phyloP scores from a whole-genome alignment of 345 rosid species.

The Brassica carinata region DNA sequence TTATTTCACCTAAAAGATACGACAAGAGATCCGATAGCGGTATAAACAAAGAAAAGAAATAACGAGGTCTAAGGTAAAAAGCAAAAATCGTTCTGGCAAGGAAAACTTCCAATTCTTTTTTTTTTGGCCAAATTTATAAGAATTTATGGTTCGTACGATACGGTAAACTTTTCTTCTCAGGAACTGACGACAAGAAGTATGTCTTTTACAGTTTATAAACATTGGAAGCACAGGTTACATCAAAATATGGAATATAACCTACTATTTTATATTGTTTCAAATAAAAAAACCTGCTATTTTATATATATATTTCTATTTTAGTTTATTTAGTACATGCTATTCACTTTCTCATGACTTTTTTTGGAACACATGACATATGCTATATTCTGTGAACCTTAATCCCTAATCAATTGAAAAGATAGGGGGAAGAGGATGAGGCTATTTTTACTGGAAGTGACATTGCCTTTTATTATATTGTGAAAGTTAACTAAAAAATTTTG shows the following conservation, averaged over 20 bases:
- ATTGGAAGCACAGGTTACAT: constrained; percentile 33
- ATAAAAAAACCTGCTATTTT: too few species aligned
- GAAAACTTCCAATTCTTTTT: not conserved
- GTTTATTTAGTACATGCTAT: constrained; percentile 16
- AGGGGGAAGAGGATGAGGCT: constrained; percentile 5
- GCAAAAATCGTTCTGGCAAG: constrained; percentile 6
- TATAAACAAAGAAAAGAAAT: constrained; percentile 3
- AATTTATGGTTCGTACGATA: constrained; percentile 22
- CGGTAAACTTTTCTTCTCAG: constrained; percentile 17
- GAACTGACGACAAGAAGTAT: constrained; percentile 28
- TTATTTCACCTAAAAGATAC: constrained; percentile 11
- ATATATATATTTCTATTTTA: not conserved
- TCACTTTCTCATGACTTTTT: constrained; percentile 19
- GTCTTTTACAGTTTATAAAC: constrained; percentile 25
- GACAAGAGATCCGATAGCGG: not conserved
- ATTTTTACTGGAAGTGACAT: constrained; percentile 10
- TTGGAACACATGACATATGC: constrained; percentile 2
- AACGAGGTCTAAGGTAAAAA: constrained; percentile 10
- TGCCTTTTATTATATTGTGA: not conserved
- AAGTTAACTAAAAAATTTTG: not conserved
- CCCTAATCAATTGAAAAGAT: constrained; percentile 27
- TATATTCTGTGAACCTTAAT: constrained; percentile 37
- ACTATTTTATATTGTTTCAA: too few species aligned
- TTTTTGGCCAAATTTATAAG: constrained; percentile 8
- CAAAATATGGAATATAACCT: constrained; percentile 23